A percentile compares a stretch with the other conserved stretches of the same genome.
Conservation (phyloP, 108 stramenopile genomes). For the Cylindrotheca closterium region DNA sequence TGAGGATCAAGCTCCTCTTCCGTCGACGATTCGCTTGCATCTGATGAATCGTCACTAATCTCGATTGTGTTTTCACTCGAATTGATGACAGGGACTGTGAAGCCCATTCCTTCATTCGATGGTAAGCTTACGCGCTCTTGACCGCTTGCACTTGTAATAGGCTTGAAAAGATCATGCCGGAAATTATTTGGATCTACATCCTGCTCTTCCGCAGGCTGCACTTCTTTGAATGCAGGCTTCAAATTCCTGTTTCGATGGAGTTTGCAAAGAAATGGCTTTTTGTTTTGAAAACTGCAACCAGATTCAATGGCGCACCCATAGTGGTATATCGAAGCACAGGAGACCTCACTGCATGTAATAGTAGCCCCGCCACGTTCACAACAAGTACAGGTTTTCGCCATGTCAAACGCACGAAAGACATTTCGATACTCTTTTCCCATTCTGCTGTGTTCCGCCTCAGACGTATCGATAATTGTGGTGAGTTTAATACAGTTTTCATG, state of each 20-base stretch:
- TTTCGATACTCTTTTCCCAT: slow-evolving; percentile 40
- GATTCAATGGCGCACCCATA: slow-evolving; percentile 24
- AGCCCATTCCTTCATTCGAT: neutral
- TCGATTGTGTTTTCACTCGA: too few species aligned
- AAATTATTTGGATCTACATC: neutral
- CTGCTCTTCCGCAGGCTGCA: neutral
- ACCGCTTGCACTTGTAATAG: neutral
- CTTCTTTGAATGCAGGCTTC: neutral
- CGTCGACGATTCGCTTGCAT: neutral
- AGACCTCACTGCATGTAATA: slow-evolving; percentile 20
- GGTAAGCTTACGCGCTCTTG: neutral
- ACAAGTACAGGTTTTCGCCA: slow-evolving; percentile 11
- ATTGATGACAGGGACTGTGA: too few species aligned
- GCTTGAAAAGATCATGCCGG: neutral
- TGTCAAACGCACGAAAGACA: slow-evolving; percentile 37
- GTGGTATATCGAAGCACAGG: slow-evolving; percentile 32
- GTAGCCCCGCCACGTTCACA: slow-evolving; percentile 38
- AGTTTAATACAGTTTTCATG: slow-evolving; percentile 42
- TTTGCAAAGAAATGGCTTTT: slow-evolving; percentile 30
- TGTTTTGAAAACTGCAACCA: slow-evolving; percentile 38
- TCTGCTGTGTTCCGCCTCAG: slow-evolving; percentile 18
- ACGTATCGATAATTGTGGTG: slow-evolving; percentile 38
- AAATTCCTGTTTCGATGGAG: slow-evolving; percentile 15
- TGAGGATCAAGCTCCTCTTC: neutral
- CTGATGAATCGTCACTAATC: slow-evolving; percentile 1